phyloP scores from a whole-genome alignment of 23 red algal species.

The Agarophyton chilense region DNA sequence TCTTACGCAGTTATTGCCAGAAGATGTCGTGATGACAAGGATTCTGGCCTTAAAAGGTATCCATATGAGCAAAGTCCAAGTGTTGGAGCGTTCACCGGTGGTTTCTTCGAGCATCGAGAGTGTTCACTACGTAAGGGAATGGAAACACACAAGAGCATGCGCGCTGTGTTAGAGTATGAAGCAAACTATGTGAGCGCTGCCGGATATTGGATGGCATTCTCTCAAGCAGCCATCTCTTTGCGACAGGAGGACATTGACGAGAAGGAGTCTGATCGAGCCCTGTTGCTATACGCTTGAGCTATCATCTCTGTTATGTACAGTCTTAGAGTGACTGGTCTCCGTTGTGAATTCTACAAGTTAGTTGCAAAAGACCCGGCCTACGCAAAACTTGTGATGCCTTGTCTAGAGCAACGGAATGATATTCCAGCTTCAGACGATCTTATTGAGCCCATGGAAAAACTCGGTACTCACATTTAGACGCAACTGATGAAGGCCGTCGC shows the following conservation, averaged over 20 bases:
- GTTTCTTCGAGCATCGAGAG: slow-evolving; percentile 21
- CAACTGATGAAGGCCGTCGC: slow-evolving; percentile 36
- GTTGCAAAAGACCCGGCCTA: neutral
- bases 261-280: neutral
- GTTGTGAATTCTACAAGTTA: slow-evolving; percentile 19
- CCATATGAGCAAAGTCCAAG: slow-evolving; percentile 5
- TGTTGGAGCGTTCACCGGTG: neutral
- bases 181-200: neutral
- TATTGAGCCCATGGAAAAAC: neutral
- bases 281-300: neutral
- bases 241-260: neutral
- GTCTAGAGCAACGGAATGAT: neutral
- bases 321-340: slow-evolving; percentile 1
- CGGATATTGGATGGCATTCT: slow-evolving; percentile 12
- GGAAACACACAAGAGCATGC: slow-evolving; percentile 17
- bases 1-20: slow-evolving; percentile 12
- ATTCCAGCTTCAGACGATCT: neutral
- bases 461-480: neutral
- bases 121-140: neutral
- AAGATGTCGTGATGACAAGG: slow-evolving; percentile 11
- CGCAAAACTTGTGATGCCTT: neutral
- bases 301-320: neutral
- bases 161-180: neutral
- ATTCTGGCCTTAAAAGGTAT: slow-evolving; percentile 1
- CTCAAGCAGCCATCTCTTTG: neutral